These are phyloP conservation scores for Naegleria lovaniensis DNA, from an alignment of 208 protist species.

Conservation along the genomic window DNA sequence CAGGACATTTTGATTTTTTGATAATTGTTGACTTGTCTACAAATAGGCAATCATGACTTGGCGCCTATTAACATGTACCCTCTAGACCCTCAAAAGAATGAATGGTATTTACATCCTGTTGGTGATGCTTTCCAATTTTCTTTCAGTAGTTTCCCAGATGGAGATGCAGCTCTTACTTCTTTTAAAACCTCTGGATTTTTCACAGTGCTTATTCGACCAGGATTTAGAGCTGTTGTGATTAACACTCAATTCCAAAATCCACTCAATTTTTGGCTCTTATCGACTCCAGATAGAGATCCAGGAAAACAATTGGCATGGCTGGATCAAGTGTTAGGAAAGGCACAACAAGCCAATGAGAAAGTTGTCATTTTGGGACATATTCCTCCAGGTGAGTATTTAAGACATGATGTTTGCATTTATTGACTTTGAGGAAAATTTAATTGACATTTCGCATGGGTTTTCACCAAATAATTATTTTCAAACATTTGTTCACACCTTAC, in stretches of 20 bases:
- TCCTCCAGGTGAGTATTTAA: not conserved
- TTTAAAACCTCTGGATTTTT: not conserved
- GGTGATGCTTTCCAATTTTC: not conserved
- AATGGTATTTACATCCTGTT: conserved; percentile 20
- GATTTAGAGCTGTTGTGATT: not conserved
- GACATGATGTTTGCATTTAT: not conserved
- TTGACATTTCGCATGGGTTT: too few species aligned
- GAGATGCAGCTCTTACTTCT: not conserved
- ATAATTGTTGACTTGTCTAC: too few species aligned
- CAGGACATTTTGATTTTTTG: too few species aligned
- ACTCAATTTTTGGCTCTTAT: not conserved
- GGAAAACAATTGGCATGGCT: not conserved
- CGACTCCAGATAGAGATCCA: not conserved
- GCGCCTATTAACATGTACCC: not conserved
- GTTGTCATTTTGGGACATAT: conserved; percentile 15
- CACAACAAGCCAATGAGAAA: not conserved
- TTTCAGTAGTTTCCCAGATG: not conserved
- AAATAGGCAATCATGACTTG: not conserved
- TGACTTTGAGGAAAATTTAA: too few species aligned
- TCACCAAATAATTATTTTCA: too few species aligned
- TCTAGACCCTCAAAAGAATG: not conserved
- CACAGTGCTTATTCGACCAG: not conserved
- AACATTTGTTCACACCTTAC: too few species aligned
- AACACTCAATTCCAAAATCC: conserved; percentile 12
- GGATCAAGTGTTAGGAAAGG: not conserved